A percentile compares a stretch with the other conserved stretches of the same genome.
Conservation (phyloP, 495 filamentous ascomycete genomes). For the Penicillium lividum region DNA sequence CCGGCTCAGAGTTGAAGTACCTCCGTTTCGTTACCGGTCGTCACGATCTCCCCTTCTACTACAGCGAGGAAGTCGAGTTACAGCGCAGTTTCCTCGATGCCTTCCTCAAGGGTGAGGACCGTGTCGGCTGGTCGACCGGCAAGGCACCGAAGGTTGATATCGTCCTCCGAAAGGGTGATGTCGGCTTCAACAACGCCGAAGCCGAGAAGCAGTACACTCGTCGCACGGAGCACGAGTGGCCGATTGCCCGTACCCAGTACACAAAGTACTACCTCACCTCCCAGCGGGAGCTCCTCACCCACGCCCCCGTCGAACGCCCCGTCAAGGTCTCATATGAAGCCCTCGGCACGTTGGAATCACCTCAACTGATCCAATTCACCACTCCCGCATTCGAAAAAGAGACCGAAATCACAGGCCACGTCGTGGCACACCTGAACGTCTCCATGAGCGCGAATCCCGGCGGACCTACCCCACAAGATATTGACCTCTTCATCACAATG, state of each 20-base stretch:
- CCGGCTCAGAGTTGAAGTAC: slow-evolving; percentile 63
- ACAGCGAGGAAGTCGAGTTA: slow-evolving; percentile 61
- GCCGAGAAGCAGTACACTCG: slow-evolving; percentile 52
- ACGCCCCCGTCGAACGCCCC: slow-evolving; percentile 58
- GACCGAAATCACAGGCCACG: slow-evolving; percentile 67
- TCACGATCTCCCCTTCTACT: slow-evolving; percentile 73
- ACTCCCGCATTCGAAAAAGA: slow-evolving; percentile 55
- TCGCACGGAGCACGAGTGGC: slow-evolving; percentile 62
- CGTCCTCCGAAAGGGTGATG: slow-evolving; percentile 60
- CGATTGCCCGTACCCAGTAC: slow-evolving; percentile 61
- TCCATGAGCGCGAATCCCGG: slow-evolving; percentile 48
- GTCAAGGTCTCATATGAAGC: slow-evolving; percentile 55
- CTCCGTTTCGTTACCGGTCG: slow-evolving; percentile 66
- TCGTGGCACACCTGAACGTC: slow-evolving; percentile 61
- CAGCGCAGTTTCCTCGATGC: slow-evolving; percentile 67
- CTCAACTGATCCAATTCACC: slow-evolving; percentile 48
- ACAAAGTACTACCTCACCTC: slow-evolving; percentile 54
- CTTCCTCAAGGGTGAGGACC: slow-evolving; percentile 65
- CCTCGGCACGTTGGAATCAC: slow-evolving; percentile 39
- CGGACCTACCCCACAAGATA: slow-evolving; percentile 45
- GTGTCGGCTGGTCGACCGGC: slow-evolving; percentile 60
- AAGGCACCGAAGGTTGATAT: slow-evolving; percentile 58
- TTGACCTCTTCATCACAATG: slow-evolving; percentile 65
- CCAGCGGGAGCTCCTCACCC: slow-evolving; percentile 45
- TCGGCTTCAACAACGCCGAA: slow-evolving; percentile 61